Evolutionary conservation across 2,329 filamentous ascomycete genomes (phyloP).

Genomic region (Talaromyces piceae): DNA sequence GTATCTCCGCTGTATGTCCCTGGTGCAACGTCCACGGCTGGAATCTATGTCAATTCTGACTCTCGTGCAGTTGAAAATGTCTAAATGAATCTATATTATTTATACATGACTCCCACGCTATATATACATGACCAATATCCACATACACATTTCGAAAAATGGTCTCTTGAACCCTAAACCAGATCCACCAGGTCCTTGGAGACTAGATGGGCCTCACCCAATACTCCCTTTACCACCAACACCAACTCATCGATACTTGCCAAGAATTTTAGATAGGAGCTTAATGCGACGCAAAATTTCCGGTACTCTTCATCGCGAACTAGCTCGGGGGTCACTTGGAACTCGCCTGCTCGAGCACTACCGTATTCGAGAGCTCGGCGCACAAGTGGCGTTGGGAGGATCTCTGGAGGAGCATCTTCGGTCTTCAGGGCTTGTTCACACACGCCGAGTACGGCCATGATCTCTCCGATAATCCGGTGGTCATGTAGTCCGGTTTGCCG

Average conservation of each 20-base stretch:
- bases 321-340: conserved; percentile 25
- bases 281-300: conserved; percentile 42
- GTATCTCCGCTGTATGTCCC: too few species aligned
- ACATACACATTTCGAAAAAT: neutral
- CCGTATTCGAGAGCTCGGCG: conserved; percentile 27
- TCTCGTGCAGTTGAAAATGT: too few species aligned
- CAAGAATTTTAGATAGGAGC: conserved; percentile 39
- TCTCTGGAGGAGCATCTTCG: conserved; percentile 41
- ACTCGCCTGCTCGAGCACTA: conserved; percentile 14
- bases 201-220: conserved; percentile 38
- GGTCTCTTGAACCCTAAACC: neutral
- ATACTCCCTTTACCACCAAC: conserved; percentile 34
- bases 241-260: conserved; percentile 40
- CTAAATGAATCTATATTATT: too few species aligned
- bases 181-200: conserved; percentile 6
- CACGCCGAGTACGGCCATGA: conserved; percentile 45
- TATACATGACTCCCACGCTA: neutral
- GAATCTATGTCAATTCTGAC: too few species aligned
- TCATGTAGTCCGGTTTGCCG: conserved; percentile 35
- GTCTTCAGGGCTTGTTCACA: conserved; percentile 43
- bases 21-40: too few species aligned
- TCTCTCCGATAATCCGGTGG: conserved; percentile 40
- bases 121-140: neutral
- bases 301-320: conserved; percentile 39
- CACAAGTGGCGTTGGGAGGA: conserved; percentile 42